Base-by-base conservation (phyloP, 2,329 filamentous ascomycete genomes). In the Curvularia eragrostidis region DNA sequence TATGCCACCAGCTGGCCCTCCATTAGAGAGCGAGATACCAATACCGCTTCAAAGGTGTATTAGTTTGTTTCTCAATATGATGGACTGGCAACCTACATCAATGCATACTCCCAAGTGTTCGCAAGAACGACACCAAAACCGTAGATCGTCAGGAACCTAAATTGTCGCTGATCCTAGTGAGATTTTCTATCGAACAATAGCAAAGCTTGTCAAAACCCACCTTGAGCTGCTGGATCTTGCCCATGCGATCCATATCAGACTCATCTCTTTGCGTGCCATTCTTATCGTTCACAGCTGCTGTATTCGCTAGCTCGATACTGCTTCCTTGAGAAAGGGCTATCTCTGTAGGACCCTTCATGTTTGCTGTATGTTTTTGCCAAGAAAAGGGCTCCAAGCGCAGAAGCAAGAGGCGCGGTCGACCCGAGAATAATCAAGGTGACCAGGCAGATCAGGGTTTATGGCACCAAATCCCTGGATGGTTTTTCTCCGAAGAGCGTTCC, bases 171-270 rank as follows among this genome's bases (percentile, higher is more conserved):
- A 30, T 36, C 7, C 28, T 32, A 12, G 9, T 30, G 56, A 7
- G 58, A 34, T 24, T 13, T 13, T 2, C 15, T 24, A n/a, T 32
- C 21, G 6, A 3, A 12, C 12, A 28, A 32, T 21, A 23, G 41
- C 9, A 23, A 7, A 21, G 47, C 3, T 38, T 5, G 13, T 36
- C 5, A 6, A n/a, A 18, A 42, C 49, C 21, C 41, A 65, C 63
- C 24, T 61, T 57, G 15, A 64, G 43, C 38, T 59, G 43, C 32
- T 64, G 65, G 24, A 56, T 18, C 34, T 67, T 67, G 15, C 65
- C 65, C 63, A 67, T 66, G 21, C 65, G 65, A 18, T 64, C 24
- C 65, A 67, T 66, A 30, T 66, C 63, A 3, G 21, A 48, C n/a
- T 56, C 52, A 54, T 67, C 66, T 2, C 53, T 26, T 9, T 18